These are phyloP conservation scores for Diplocarpon mali DNA, from an alignment of 2,329 filamentous ascomycete genomes.

Conservation along the genomic window DNA sequence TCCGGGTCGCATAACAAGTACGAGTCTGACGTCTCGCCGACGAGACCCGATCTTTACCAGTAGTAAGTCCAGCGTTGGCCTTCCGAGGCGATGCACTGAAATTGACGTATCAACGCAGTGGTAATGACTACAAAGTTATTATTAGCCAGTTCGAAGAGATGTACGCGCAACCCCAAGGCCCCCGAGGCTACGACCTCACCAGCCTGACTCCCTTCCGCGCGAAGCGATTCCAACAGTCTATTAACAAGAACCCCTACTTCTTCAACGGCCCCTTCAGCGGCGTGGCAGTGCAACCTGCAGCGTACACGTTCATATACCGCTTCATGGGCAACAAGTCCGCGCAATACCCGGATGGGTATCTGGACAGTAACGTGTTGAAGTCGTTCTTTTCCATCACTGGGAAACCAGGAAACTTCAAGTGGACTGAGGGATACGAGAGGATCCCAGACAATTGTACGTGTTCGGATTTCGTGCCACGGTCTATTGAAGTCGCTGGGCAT, in stretches of 20 bases:
- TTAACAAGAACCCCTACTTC: slow-evolving; percentile 40
- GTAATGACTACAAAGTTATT: slow-evolving; percentile 40
- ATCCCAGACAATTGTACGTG: slow-evolving; percentile 17
- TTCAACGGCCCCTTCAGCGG: slow-evolving; percentile 34
- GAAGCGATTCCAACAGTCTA: slow-evolving; percentile 35
- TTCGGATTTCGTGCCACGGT: not conserved
- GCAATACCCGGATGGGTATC: slow-evolving; percentile 27
- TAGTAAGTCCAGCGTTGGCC: slow-evolving; percentile 11
- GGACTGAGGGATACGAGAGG: slow-evolving; percentile 9
- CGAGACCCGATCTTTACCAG: slow-evolving; percentile 40
- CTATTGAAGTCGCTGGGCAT: not conserved
- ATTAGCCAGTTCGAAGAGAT: slow-evolving; percentile 39
- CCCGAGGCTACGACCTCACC: slow-evolving; percentile 31
- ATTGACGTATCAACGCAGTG: slow-evolving; percentile 25
- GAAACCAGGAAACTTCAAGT: slow-evolving; percentile 15
- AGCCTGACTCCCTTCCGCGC: slow-evolving; percentile 34
- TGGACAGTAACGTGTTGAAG: slow-evolving; percentile 27
- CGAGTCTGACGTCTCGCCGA: slow-evolving; percentile 42
- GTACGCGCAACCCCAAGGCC: slow-evolving; percentile 32
- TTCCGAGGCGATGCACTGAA: not conserved
- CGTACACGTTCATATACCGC: slow-evolving; percentile 19
- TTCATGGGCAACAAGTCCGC: slow-evolving; percentile 21
- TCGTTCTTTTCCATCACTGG: slow-evolving; percentile 23
- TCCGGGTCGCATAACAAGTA: slow-evolving; percentile 43
- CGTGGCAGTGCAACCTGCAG: slow-evolving; percentile 15